Evolutionary conservation across 2,329 filamentous ascomycete genomes (phyloP).

Genomic region (Purpureocillium takamizusanense): DNA sequence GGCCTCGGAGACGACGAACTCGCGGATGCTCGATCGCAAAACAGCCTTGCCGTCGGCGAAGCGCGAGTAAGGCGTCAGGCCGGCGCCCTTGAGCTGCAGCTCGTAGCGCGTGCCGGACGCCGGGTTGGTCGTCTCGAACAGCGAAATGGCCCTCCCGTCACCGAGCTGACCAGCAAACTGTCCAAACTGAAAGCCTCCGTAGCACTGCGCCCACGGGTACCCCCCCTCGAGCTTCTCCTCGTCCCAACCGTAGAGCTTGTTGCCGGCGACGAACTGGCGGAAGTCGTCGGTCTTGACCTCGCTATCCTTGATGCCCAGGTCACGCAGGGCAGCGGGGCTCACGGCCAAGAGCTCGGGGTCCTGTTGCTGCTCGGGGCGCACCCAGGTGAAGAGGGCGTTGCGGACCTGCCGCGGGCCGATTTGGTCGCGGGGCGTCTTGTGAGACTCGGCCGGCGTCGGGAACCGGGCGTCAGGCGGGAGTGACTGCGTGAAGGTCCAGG

Average conservation of each 20-base stretch:
- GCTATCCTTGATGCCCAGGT: conserved; percentile 64
- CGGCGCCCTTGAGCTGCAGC: conserved; percentile 89
- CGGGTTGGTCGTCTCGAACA: conserved; percentile 83
- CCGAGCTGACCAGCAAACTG: conserved; percentile 94
- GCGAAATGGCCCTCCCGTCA: conserved; percentile 85
- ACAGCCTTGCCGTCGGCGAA: conserved; percentile 97
- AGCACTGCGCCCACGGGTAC: conserved; percentile 98
- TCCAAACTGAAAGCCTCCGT: conserved; percentile 75
- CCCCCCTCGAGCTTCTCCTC: conserved; percentile 56
- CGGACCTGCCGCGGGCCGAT: conserved; percentile 78
- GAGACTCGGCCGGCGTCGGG: conserved; percentile 72
- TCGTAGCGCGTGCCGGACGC: conserved; percentile 68
- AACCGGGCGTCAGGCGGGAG: conserved; percentile 71
- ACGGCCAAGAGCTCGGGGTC: conserved; percentile 74
- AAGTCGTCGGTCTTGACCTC: conserved; percentile 69
- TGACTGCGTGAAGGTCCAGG: conserved; percentile 55
- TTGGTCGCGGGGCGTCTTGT: conserved; percentile 67
- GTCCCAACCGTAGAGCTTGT: conserved; percentile 72
- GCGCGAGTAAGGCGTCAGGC: conserved; percentile 85
- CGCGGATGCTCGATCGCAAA: conserved; percentile 81
- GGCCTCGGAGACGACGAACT: conserved; percentile 87
- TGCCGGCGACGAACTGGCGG: conserved; percentile 68
- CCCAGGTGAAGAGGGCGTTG: conserved; percentile 80
- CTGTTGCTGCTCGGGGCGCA: conserved; percentile 66
- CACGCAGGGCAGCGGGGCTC: conserved; percentile 67